Conservation (phyloP, 139 green algal species). For the Pycnococcus provasolii region DNA sequence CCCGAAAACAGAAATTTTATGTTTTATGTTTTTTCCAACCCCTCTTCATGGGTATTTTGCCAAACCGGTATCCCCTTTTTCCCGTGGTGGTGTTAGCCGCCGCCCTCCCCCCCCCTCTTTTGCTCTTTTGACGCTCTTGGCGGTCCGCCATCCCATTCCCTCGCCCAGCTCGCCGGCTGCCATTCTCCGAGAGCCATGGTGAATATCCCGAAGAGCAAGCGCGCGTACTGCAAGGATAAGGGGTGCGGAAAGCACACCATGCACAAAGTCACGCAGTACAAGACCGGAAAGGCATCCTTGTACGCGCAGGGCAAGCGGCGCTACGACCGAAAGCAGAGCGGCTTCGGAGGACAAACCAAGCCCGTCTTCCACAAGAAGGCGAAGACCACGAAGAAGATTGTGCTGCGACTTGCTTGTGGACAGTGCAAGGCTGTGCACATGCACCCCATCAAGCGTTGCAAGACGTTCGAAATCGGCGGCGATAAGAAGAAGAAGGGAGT, state of each 20-base stretch:
- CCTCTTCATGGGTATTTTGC: no score
- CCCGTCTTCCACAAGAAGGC: slow-evolving; percentile 99
- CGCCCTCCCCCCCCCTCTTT: no score
- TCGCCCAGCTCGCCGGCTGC: no score
- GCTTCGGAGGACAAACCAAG: slow-evolving; percentile 98
- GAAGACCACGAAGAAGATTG: slow-evolving; percentile 99
- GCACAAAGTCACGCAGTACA: slow-evolving; percentile 99
- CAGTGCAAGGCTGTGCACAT: slow-evolving; percentile 88
- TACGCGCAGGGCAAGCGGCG: slow-evolving; percentile 98
- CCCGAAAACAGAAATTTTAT: no score
- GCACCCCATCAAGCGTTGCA: slow-evolving; percentile 97
- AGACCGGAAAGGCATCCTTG: slow-evolving; percentile 96
- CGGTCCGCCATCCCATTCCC: no score
- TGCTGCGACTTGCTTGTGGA: slow-evolving; percentile 87
- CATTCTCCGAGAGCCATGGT: slow-evolving; percentile 38
- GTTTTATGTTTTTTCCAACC: no score
- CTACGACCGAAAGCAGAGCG: slow-evolving; percentile 97
- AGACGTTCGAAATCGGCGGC: slow-evolving; percentile 99
- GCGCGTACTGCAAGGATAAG: slow-evolving; percentile 94
- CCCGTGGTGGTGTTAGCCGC: no score
- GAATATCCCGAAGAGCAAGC: slow-evolving; percentile 98
- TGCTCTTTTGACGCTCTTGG: no score
- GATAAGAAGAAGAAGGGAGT: slow-evolving; percentile 84
- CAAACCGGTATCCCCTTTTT: no score
- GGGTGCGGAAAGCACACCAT: slow-evolving; percentile 90